Evolutionary conservation across 2,329 filamentous ascomycete species (phyloP), one percentile per base, ranked within the genome.

Genomic region (Phyllosticta citriasiana): DNA sequence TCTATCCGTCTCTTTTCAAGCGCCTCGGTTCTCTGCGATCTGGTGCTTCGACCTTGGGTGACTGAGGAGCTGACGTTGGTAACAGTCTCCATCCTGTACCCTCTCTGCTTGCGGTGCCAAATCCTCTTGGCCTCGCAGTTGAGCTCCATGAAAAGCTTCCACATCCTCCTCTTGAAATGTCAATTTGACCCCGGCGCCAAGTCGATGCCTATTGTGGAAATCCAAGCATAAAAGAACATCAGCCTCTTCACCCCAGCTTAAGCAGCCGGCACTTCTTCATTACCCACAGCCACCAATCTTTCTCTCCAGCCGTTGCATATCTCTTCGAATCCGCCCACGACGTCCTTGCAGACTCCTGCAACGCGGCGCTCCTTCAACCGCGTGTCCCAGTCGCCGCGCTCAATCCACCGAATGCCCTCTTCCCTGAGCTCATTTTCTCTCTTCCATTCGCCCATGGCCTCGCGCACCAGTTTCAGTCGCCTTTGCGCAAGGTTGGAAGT

Each of bases 261-360:
- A 30, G 55, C 55, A 6, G 56, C 56, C 12, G 53, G 35, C 16
- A 58, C 60, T 25, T 59, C 51, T 22, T 62, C 60, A 35, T 55
- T 54, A 10, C 52, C 52, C 50, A 57, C 55, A 22, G 55, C 72
- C 53, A 91, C 81, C 55, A 96, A 76, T 66, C 88, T 84, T 69
- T 86, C 85, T 70, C 92, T 84, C 88, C 92, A 94, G 61, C 84
- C 83, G 62, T 92, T 87, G 75, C 91, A 97, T 1, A 93, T 86
- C 70, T 91, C 87, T 73, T 97, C 93, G 69, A 99, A 97, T 0
- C 94, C 94, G 54, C 88, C 87, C 35, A 97, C 87, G 1, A 99
- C 92, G 63, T 95, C 91, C 4, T 86, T 82, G 73, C 94, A 97
- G 14, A 93, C 88, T 24, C 81, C 82, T 7, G 89, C 91, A 64